A percentile compares a stretch with the other conserved stretches of the same genome.
Evolutionary conservation across 2,329 filamentous ascomycete genomes (phyloP).

Genomic region (Alternaria sp.): DNA sequence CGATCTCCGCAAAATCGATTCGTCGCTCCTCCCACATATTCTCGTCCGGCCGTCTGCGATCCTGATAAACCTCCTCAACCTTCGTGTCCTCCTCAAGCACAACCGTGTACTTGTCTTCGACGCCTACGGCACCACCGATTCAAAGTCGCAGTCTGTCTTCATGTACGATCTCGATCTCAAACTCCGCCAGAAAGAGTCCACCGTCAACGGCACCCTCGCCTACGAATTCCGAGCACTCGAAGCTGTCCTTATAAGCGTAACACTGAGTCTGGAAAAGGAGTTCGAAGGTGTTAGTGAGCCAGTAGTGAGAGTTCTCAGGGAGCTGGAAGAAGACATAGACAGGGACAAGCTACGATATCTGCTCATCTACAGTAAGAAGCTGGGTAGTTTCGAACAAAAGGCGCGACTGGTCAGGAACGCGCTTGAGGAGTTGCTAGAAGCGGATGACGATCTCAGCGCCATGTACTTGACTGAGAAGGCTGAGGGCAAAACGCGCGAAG

Average conservation of each 20-base stretch:
- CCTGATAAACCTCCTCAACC: conserved; percentile 92
- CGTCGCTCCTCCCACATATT: conserved; percentile 92
- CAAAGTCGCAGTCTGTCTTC: conserved; percentile 94
- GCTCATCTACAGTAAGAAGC: conserved; percentile 91
- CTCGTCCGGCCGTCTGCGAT: conserved; percentile 92
- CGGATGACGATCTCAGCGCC: conserved; percentile 88
- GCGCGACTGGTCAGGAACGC: conserved; percentile 91
- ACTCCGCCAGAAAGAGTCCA: conserved; percentile 76
- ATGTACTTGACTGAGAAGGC: conserved; percentile 97
- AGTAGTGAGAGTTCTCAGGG: conserved; percentile 84
- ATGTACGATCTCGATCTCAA: conserved; percentile 98
- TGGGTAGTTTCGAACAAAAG: conserved; percentile 97
- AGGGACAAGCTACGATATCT: conserved; percentile 89
- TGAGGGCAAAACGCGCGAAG: conserved; percentile 72
- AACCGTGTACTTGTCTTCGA: conserved; percentile 96
- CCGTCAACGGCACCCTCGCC: conserved; percentile 65
- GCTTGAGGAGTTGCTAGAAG: conserved; percentile 93
- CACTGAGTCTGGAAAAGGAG: conserved; percentile 87
- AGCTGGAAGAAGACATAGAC: conserved; percentile 96
- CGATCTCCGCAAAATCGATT: conserved; percentile 97
- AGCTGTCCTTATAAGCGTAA: conserved; percentile 92
- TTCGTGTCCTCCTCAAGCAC: conserved; percentile 93
- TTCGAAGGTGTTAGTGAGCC: conserved; percentile 94
- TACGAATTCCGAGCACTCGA: conserved; percentile 97
- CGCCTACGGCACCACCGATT: conserved; percentile 91